phyloP scores from a whole-genome alignment of 1,284 basidiomycete genomes.

The Malassezia psittaci region DNA sequence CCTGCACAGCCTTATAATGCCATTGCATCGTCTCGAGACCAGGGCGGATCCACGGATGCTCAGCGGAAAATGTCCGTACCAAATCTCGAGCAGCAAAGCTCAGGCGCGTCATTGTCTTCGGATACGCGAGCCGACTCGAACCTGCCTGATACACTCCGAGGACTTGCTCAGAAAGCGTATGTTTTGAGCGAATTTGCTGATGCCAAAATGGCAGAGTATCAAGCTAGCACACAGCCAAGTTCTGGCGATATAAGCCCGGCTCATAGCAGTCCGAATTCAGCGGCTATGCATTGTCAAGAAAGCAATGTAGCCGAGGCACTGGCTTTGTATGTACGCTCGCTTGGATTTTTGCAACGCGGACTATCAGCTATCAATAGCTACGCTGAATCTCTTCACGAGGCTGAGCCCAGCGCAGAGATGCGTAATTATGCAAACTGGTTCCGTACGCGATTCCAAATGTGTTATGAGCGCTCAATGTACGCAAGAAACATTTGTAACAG shows the following conservation, averaged over 20 bases:
- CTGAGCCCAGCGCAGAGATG: constrained; percentile 50
- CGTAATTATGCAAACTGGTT: constrained; percentile 57
- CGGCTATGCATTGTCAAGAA: constrained; percentile 30
- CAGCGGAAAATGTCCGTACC: constrained; percentile 36
- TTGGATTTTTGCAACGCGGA: constrained; percentile 83
- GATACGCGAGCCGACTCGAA: constrained; percentile 57
- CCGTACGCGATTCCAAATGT: constrained; percentile 54
- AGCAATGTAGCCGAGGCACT: constrained; percentile 60
- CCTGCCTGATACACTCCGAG: constrained; percentile 65
- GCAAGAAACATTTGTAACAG: constrained; percentile 50
- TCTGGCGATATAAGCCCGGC: constrained; percentile 3
- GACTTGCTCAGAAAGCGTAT: constrained; percentile 86
- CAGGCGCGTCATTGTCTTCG: background rate
- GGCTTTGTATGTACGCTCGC: constrained; percentile 81
- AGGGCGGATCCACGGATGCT: background rate
- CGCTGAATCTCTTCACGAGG: background rate
- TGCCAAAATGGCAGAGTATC: constrained; percentile 65
- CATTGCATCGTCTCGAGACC: background rate
- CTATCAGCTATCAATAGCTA: constrained; percentile 53
- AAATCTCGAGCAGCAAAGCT: background rate
- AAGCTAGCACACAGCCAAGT: constrained; percentile 8
- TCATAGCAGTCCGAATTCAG: constrained; percentile 11
- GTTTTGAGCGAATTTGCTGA: constrained; percentile 87
- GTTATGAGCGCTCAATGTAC: constrained; percentile 55
- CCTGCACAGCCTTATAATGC: constrained; percentile 87